phyloP scores from a whole-genome alignment of 2,329 filamentous ascomycete species.

The Aureobasidium pullulans region DNA sequence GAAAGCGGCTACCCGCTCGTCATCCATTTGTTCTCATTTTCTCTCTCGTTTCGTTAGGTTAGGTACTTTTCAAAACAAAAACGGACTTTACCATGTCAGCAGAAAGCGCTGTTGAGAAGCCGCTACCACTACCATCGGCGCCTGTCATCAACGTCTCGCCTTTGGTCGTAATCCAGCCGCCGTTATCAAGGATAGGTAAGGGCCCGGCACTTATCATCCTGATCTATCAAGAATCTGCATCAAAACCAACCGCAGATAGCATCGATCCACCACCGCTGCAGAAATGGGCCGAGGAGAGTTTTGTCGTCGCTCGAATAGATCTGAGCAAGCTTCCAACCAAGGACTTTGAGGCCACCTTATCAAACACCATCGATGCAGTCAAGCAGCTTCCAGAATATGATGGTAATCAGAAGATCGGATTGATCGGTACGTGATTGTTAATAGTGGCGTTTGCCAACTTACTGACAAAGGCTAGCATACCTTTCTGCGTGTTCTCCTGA shows the following conservation, averaged over 20 bases:
- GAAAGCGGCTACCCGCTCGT: no score
- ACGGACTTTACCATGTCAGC: no score
- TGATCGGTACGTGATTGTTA: constrained; percentile 23
- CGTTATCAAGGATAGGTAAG: constrained; percentile 41
- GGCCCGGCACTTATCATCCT: constrained; percentile 45
- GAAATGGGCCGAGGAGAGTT: constrained; percentile 69
- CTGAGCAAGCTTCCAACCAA: constrained; percentile 18
- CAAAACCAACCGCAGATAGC: constrained; percentile 29
- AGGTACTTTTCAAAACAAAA: no score
- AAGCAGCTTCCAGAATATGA: constrained; percentile 26
- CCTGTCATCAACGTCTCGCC: not conserved
- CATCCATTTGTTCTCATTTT: no score
- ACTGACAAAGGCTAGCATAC: constrained; percentile 19
- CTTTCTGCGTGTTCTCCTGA: not conserved
- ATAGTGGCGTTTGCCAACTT: constrained; percentile 13
- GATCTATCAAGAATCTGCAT: constrained; percentile 28
- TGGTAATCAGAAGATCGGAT: constrained; percentile 32
- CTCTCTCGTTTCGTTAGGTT: no score
- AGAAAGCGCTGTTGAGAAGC: not conserved
- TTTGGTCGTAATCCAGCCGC: constrained; percentile 25
- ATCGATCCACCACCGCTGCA: constrained; percentile 48
- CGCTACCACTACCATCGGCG: not conserved
- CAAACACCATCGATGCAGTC: constrained; percentile 20
- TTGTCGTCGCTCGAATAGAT: constrained; percentile 51
- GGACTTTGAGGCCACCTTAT: constrained; percentile 17